A percentile compares a stretch with the other conserved stretches of the same genome.
Conservation (phyloP, 805 yeast species). For the Teunomyces atbi region DNA sequence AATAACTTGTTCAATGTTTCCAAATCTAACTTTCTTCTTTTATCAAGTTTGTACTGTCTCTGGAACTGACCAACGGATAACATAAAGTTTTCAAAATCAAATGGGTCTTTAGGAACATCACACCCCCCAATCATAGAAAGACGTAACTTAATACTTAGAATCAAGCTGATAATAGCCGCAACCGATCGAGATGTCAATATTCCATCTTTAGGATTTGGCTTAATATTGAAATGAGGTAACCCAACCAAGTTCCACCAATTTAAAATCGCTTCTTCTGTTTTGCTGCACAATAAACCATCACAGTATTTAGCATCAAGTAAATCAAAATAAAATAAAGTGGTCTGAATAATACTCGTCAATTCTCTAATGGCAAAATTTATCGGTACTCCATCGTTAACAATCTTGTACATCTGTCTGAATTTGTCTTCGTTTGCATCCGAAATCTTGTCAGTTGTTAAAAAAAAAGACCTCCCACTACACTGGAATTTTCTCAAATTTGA, state of each 20-base stretch:
- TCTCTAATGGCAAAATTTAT: slow-evolving; percentile 68
- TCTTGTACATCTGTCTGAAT: slow-evolving; percentile 70
- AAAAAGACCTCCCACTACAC: slow-evolving; percentile 84
- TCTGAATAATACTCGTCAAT: slow-evolving; percentile 71
- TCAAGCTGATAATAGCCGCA: slow-evolving; percentile 76
- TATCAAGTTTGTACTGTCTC: slow-evolving; percentile 56
- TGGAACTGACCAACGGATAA: slow-evolving; percentile 74
- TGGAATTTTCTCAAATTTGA: slow-evolving; percentile 72
- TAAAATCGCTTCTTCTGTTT: slow-evolving; percentile 67
- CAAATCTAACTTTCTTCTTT: slow-evolving; percentile 54
- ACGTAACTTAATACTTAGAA: slow-evolving; percentile 67
- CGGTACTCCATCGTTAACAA: slow-evolving; percentile 50
- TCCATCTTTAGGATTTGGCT: slow-evolving; percentile 50
- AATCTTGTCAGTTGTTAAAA: slow-evolving; percentile 62
- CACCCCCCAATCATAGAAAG: slow-evolving; percentile 34
- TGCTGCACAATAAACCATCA: slow-evolving; percentile 82
- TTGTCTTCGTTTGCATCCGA: slow-evolving; percentile 79
- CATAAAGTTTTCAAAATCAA: slow-evolving; percentile 69
- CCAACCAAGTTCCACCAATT: slow-evolving; percentile 87
- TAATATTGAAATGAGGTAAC: slow-evolving; percentile 39
- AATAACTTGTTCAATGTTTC: slow-evolving; percentile 46
- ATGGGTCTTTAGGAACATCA: slow-evolving; percentile 79
- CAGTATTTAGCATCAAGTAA: slow-evolving; percentile 64
- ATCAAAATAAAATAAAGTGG: slow-evolving; percentile 73
- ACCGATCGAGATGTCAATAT: slow-evolving; percentile 65